Conservation (phyloP, 176 grass and related monocot species). For the Oryza australiensis region DNA sequence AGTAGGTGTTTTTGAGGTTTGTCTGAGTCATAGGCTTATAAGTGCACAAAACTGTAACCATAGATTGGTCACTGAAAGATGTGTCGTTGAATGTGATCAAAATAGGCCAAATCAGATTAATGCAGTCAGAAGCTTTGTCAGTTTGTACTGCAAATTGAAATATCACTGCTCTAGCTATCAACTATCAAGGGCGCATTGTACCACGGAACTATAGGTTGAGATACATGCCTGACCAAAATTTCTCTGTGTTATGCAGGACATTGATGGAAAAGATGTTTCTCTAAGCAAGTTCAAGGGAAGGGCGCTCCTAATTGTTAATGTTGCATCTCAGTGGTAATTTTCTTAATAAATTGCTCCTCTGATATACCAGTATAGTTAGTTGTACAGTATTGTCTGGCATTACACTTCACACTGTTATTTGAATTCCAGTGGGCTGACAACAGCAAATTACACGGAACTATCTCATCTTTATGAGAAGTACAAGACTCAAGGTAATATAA, state of each 20-base stretch:
- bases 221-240: slow-evolving; percentile 20
- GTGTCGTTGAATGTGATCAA: neutral
- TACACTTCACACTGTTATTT: slow-evolving; percentile 26
- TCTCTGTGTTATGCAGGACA: slow-evolving; percentile 61
- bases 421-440: slow-evolving; percentile 74
- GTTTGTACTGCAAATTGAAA: neutral
- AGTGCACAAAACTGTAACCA: neutral
- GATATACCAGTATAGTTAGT: neutral
- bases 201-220: neutral
- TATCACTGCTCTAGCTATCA: neutral
- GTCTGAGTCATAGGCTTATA: neutral
- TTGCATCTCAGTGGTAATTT: slow-evolving; percentile 95
- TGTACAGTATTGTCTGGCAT: neutral
- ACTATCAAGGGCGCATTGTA: neutral
- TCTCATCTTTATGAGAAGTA: slow-evolving; percentile 99
- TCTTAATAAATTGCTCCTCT: neutral
- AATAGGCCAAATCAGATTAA: neutral
- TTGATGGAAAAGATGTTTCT: slow-evolving; percentile 83
- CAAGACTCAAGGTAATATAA: slow-evolving; percentile 84
- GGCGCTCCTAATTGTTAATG: slow-evolving; percentile 80
- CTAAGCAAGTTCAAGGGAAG: slow-evolving; percentile 95
- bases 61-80: neutral
- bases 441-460: slow-evolving; percentile 91
- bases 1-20: neutral
- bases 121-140: neutral